Evolutionary conservation across 352 stramenopile genomes (phyloP).

Genomic region (Phytophthora pini): DNA sequence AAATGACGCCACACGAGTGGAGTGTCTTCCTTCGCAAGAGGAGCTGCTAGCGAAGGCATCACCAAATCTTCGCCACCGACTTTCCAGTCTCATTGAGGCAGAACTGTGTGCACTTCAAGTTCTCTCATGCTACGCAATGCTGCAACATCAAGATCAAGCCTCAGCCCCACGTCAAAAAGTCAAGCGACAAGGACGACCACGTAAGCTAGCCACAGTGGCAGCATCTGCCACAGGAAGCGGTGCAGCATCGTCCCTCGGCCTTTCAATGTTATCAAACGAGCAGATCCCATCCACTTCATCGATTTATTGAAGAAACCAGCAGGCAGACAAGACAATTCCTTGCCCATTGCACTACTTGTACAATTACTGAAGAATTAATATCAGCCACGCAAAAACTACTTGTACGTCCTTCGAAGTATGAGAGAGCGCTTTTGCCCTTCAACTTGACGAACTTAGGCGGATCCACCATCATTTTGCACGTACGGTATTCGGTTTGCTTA

Average conservation of each 20-base stretch:
- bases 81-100: slow-evolving; percentile 79
- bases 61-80: slow-evolving; percentile 66
- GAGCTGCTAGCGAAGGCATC: slow-evolving; percentile 78
- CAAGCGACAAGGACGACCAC: slow-evolving; percentile 25
- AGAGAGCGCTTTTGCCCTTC: background rate
- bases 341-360: slow-evolving; percentile 29
- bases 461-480: too few species aligned
- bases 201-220: slow-evolving; percentile 22
- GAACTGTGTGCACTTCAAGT: slow-evolving; percentile 85
- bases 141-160: slow-evolving; percentile 56
- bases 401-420: background rate
- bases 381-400: slow-evolving; percentile 3
- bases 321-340: slow-evolving; percentile 13
- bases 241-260: slow-evolving; percentile 31
- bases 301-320: slow-evolving; percentile 52
- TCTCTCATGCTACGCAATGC: slow-evolving; percentile 74
- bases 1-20: slow-evolving; percentile 35
- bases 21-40: slow-evolving; percentile 71
- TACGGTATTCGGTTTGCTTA: background rate
- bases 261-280: slow-evolving; percentile 66
- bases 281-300: slow-evolving; percentile 57
- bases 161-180: slow-evolving; percentile 32
- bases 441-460: background rate
- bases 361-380: slow-evolving; percentile 20
- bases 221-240: slow-evolving; percentile 25